Evolutionary conservation across 2,329 filamentous ascomycete genomes (phyloP).

Genomic region (Fusarium fujikuroi): DNA sequence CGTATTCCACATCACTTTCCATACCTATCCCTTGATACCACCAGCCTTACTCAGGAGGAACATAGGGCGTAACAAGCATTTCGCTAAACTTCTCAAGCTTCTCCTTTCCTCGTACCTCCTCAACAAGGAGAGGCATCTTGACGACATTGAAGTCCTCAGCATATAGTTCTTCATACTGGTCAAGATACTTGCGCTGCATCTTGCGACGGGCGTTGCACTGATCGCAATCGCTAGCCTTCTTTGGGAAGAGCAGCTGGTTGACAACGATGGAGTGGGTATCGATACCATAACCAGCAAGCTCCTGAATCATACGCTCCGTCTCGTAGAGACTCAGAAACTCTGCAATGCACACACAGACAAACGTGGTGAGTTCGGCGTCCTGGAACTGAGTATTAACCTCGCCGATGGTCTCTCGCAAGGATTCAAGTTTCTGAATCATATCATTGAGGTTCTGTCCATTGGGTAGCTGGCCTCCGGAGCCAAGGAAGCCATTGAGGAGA

Average conservation of each 20-base stretch:
- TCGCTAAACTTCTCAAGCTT: conserved; percentile 90
- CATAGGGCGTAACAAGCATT: conserved; percentile 81
- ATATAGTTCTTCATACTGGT: conserved; percentile 98
- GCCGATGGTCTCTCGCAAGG: conserved; percentile 88
- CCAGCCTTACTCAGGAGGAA: conserved; percentile 66
- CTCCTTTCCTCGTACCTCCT: conserved; percentile 96
- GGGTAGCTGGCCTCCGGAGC: conserved; percentile 77
- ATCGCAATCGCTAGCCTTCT: conserved; percentile 84
- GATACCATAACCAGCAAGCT: conserved; percentile 90
- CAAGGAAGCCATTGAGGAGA: conserved; percentile 92
- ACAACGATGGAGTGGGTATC: conserved; percentile 98
- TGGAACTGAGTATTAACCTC: conserved; percentile 99
- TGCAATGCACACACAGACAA: conserved; percentile 97
- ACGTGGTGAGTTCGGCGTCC: conserved; percentile 93
- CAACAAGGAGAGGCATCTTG: conserved; percentile 94
- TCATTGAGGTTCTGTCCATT: conserved; percentile 94
- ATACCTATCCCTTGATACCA: neutral
- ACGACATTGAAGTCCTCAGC: conserved; percentile 97
- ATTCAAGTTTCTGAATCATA: conserved; percentile 94
- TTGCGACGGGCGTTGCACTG: conserved; percentile 94
- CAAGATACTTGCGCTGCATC: conserved; percentile 99
- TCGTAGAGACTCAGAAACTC: conserved; percentile 98
- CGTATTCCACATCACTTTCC: conserved; percentile 4
- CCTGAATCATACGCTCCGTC: conserved; percentile 99
- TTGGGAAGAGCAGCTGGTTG: conserved; percentile 96